Evolutionary conservation across 495 filamentous ascomycete species (phyloP).

Genomic region (Oleoguttula mirabilis): DNA sequence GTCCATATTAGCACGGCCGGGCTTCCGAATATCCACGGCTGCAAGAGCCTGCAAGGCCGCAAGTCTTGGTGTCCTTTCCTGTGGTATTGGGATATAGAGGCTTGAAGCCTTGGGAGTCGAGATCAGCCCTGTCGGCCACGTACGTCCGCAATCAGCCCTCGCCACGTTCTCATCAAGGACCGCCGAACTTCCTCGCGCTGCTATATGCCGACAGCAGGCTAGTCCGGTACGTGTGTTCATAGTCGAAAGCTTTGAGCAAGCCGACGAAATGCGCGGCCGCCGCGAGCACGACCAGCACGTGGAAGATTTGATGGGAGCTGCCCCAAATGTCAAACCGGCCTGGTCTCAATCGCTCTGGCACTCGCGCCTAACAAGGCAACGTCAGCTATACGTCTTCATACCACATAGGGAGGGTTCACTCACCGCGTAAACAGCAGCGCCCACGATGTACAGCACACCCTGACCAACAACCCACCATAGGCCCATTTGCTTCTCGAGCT

Average conservation of each 20-base stretch:
- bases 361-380: slow-evolving; percentile 19
- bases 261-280: slow-evolving; percentile 53
- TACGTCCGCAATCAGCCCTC: no score
- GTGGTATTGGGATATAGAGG: not conserved
- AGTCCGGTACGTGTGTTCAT: slow-evolving; percentile 23
- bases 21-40: no score
- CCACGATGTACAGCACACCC: slow-evolving; percentile 73
- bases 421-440: slow-evolving; percentile 71
- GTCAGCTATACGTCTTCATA: slow-evolving; percentile 5
- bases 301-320: slow-evolving; percentile 71
- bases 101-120: not conserved
- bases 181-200: slow-evolving; percentile 5
- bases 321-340: slow-evolving; percentile 65
- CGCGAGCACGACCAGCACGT: slow-evolving; percentile 56
- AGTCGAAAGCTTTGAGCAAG: slow-evolving; percentile 38
- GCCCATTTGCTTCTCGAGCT: slow-evolving; percentile 60
- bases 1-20: no score
- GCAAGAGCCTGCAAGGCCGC: no score
- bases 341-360: slow-evolving; percentile 52
- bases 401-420: slow-evolving; percentile 20
- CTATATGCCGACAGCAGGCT: slow-evolving; percentile 10
- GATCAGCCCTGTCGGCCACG: not conserved
- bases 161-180: no score
- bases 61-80: not conserved
- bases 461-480: slow-evolving; percentile 71